Conservation (phyloP, 2,329 filamentous ascomycete species). For the Pyricularia grisea region DNA sequence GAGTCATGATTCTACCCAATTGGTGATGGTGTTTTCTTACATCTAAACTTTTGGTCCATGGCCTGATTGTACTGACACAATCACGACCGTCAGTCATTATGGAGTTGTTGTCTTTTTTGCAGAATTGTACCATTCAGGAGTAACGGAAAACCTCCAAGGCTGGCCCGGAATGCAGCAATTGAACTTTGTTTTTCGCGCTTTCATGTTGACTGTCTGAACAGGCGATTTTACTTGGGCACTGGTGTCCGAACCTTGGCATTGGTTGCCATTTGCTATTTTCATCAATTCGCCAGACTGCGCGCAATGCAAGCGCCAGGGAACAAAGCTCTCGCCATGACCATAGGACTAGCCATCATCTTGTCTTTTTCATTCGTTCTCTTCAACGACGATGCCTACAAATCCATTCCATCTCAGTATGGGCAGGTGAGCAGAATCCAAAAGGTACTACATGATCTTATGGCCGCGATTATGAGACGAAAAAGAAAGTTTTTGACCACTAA, state of each 20-base stretch:
- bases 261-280: background rate
- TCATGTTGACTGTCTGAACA: background rate
- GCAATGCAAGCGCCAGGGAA: background rate
- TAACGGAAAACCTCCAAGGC: no score
- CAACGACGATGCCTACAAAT: background rate
- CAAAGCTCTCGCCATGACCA: background rate
- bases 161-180: no score
- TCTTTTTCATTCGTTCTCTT: background rate
- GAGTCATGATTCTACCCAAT: no score
- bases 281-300: background rate
- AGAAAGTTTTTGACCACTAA: conserved; percentile 11
- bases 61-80: no score
- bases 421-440: background rate
- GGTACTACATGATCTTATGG: background rate
- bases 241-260: background rate
- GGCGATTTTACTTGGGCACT: background rate
- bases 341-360: background rate
- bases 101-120: no score
- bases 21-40: no score
- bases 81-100: no score
- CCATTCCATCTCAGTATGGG: background rate
- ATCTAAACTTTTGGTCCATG: no score
- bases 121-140: no score
- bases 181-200: background rate
- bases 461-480: background rate